Conservation (phyloP, 2,329 filamentous ascomycete species). For the Pseudogymnoascus verrucosus region DNA sequence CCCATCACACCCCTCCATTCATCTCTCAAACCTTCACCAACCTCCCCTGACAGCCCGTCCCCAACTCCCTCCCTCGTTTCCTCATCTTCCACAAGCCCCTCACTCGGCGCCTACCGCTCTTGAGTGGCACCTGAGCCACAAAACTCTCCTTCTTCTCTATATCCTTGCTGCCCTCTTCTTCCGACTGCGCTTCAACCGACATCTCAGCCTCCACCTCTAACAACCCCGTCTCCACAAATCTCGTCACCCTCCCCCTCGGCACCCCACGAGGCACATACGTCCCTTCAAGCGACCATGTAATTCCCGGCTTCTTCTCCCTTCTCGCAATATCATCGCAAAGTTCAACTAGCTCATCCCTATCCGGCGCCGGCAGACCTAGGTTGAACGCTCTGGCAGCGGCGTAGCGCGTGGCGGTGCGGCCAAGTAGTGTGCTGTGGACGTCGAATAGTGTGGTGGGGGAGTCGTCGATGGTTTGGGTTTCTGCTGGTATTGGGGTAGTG, state of each 20-base stretch:
- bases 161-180: background rate
- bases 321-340: background rate
- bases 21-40: background rate
- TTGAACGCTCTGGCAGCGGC: background rate
- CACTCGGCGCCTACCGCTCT: background rate
- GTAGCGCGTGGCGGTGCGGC: background rate
- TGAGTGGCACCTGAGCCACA: background rate
- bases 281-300: background rate
- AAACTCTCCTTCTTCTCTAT: background rate
- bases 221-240: background rate
- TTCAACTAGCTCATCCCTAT: background rate
- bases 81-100: background rate
- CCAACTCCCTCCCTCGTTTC: background rate
- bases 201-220: background rate
- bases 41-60: background rate
- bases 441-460: background rate
- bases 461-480: background rate
- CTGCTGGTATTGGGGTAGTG: background rate
- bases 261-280: background rate
- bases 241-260: background rate
- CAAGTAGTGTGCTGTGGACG: background rate
- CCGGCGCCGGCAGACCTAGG: background rate
- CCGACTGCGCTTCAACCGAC: background rate
- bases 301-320: background rate
- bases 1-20: background rate